Conservation (phyloP, 2,329 filamentous ascomycete species). For the Alternaria infectoria region DNA sequence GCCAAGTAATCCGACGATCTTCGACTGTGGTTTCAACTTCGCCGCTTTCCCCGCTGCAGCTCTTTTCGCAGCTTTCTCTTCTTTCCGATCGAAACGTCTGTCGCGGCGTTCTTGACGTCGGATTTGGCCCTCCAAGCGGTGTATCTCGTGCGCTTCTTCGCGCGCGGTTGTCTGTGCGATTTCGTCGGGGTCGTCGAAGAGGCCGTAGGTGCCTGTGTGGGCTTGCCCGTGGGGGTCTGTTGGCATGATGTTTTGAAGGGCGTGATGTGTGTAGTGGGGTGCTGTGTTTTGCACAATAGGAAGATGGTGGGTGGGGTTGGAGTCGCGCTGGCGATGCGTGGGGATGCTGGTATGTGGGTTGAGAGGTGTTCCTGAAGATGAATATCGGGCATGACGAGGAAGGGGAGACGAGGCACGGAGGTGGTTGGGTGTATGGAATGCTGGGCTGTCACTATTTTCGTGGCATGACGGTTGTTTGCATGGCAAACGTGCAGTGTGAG, state of each 20-base stretch:
- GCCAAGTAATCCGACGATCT: not conserved
- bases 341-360: not conserved
- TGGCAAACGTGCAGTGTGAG: not conserved
- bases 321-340: not conserved
- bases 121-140: not conserved
- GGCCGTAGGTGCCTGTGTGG: constrained; percentile 23
- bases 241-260: not conserved
- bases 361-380: not conserved
- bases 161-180: not conserved
- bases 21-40: not conserved
- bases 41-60: not conserved
- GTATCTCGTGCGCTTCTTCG: constrained; percentile 4
- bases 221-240: constrained; percentile 1
- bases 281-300: not conserved
- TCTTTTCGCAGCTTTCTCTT: not conserved
- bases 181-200: constrained; percentile 27
- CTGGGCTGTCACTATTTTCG: not conserved
- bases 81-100: not conserved
- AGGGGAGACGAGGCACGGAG: not conserved
- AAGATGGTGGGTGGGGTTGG: not conserved
- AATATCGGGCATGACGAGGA: not conserved
- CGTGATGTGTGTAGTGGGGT: not conserved
- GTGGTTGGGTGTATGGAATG: not conserved
- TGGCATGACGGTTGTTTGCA: not conserved
- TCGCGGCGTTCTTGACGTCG: not conserved